A percentile compares a stretch with the other conserved stretches of the same genome.
These are phyloP conservation scores for Boletus pseudopeckii DNA, from an alignment of 768 basidiomycete genomes.

Conservation along the genomic window DNA sequence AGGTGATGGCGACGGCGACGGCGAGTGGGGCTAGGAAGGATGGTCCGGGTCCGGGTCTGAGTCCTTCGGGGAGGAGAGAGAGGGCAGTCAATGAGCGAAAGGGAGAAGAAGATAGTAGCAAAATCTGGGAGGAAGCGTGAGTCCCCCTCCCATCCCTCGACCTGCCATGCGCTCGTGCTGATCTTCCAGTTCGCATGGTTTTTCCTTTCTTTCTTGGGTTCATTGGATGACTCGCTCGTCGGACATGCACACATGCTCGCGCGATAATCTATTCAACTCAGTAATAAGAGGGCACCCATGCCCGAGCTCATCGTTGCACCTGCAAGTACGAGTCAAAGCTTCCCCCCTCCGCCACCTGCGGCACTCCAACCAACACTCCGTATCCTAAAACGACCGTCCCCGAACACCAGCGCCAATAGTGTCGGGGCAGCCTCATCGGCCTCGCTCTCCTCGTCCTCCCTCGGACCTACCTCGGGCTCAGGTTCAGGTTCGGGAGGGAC, in stretches of 20 bases:
- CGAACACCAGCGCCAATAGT: neutral
- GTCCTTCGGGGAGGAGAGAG: neutral
- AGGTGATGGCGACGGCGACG: neutral
- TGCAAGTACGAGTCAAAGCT: slow-evolving; percentile 35
- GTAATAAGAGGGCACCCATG: slow-evolving; percentile 65
- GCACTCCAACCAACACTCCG: slow-evolving; percentile 62
- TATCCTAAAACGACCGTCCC: slow-evolving; percentile 68
- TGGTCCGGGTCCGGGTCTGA: neutral
- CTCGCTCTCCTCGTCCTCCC: slow-evolving; percentile 16
- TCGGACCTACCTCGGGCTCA: slow-evolving; percentile 5
- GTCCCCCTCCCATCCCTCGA: slow-evolving; percentile 24
- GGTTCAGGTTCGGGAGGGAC: slow-evolving; percentile 4
- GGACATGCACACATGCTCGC: neutral
- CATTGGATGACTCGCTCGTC: neutral
- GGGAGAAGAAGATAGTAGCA: slow-evolving; percentile 35
- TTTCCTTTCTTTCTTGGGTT: neutral
- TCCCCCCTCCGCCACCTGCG: slow-evolving; percentile 49
- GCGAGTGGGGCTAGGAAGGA: neutral
- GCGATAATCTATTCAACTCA: slow-evolving; percentile 20
- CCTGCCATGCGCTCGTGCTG: slow-evolving; percentile 6
- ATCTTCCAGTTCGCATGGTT: slow-evolving; percentile 8
- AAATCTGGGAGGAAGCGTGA: slow-evolving; percentile 71
- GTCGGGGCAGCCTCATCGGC: neutral
- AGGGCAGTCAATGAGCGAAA: neutral
- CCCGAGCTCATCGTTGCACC: slow-evolving; percentile 52